Evolutionary conservation across 2,329 filamentous ascomycete genomes (phyloP).

Genomic region (Alternaria gaisen): DNA sequence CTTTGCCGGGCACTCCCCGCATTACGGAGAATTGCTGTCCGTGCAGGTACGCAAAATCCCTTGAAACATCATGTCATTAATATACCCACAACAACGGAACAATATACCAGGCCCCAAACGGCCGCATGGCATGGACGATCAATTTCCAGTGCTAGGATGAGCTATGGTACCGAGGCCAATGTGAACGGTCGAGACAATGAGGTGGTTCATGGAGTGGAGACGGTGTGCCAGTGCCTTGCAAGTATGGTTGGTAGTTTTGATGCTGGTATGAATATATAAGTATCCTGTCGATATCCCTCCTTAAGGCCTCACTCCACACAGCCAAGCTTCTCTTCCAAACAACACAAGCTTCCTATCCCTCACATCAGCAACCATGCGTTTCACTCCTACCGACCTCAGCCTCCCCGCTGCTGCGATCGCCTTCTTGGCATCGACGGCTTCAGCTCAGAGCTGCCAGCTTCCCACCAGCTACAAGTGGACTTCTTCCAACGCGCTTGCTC

Average conservation of each 20-base stretch:
- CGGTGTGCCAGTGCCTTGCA: not conserved
- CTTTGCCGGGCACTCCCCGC: slow-evolving; percentile 10
- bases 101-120: slow-evolving; percentile 11
- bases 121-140: slow-evolving; percentile 7
- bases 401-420: slow-evolving; percentile 15
- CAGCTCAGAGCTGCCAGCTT: slow-evolving; percentile 56
- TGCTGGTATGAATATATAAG: slow-evolving; percentile 9
- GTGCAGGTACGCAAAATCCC: slow-evolving; percentile 6
- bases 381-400: slow-evolving; percentile 14
- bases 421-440: slow-evolving; percentile 23
- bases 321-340: slow-evolving; percentile 1
- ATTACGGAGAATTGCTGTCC: slow-evolving; percentile 17
- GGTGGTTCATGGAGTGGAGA: not conserved
- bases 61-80: slow-evolving; percentile 19
- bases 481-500: slow-evolving; percentile 60
- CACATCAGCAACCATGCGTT: slow-evolving; percentile 15
- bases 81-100: slow-evolving; percentile 16
- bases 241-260: not conserved
- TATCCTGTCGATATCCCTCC: slow-evolving; percentile 7
- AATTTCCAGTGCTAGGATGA: slow-evolving; percentile 11
- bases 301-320: not conserved
- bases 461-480: slow-evolving; percentile 66
- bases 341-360: slow-evolving; percentile 5
- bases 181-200: not conserved
- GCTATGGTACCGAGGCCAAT: not conserved